Evolutionary conservation across 2,329 filamentous ascomycete species (phyloP), one percentile per base, ranked within the genome.

Genomic region (Penicillium corylophilum): DNA sequence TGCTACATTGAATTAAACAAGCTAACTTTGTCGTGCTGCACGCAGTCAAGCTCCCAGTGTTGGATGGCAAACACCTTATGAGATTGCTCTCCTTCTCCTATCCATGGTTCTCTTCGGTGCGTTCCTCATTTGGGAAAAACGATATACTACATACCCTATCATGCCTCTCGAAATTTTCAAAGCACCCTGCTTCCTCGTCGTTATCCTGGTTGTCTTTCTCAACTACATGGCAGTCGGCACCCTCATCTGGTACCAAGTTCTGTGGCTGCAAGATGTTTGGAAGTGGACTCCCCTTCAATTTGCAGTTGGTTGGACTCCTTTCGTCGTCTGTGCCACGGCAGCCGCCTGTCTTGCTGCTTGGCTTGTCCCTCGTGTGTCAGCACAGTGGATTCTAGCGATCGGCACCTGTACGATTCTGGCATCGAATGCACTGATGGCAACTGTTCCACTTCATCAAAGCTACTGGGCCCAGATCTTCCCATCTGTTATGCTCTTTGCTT

Each of bases 181-280:
- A 22, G 71, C 76, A 0, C 76, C 76, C 0, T 76, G 74, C 0
- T 78, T 80, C 55, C 59, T 65, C 0, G 64, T 71, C 0, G 55
- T 80, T 2, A 68, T 79, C 2, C 60, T 76, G 2, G 74, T 77
- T 9, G 71, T 77, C 1, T 61, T 79, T 2, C 57, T 79, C 6
- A 72, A 67, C 26, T 80, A 76, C 61, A 80, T 80, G 77, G 68
- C 73, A 1, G 67, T 77, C 13, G 77, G 77, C 0, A 78, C 75
- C n/a, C 62, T 71, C 0, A 62, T 79, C 7, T 82, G 76, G 75
- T 82, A 81, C 62, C 70, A 74, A 42, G 62, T 75, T 1, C 63
- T 74, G 4, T 80, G 75, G 75, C 63, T 75, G 26, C 71, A 77
- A 50, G 59, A 73, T 9, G 60, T 80, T 4, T 73, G 77, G 12